Evolutionary conservation across 371 early-diverging fungal genomes (phyloP), one percentile per base, ranked within the genome.

Genomic region (Batrachochytrium dendrobatidis): DNA sequence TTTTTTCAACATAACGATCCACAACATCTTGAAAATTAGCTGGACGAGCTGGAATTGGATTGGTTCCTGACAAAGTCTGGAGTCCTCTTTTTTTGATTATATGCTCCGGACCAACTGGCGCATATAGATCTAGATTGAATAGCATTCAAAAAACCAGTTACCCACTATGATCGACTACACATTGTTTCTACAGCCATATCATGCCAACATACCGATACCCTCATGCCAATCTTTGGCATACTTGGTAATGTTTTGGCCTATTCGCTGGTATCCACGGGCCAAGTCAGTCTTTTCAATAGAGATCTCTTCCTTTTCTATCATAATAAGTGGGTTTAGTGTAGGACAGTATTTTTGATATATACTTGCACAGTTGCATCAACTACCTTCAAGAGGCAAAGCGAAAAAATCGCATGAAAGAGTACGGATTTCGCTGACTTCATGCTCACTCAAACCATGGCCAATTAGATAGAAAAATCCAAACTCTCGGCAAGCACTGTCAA

Each of bases 151-250:
- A n/a, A 12, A n/a, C n/a, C 39, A 39, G 39, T n/a, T 39, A n/a
- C 39, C 39, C 12, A n/a, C n/a, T n/a, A 39, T n/a, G n/a, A 12
- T 39, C 15, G 39, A 39, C 39, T 12, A 39, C 39, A 39, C 39
- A 39, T 15, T 12, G n/a, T 39, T 12, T 12, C 39, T 12, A 12
- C 15, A n/a, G 39, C 39, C 39, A n/a, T 39, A n/a, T 12, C 39
- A 39, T n/a, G 39, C 8, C 49, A 10, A 7, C 53, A 22, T n/a
- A 45, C 54, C 39, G 55, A 59, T 46, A 34, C 62, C 75, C 55
- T 75, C 75, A 44, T 75, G 75, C 69, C 72, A 75, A 51, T 75
- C 75, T 34, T 69, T 71, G 46, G 58, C 56, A 49, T 75, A 73
- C 54, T 60, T 46, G 17, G 75, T 75, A 43, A 75, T 69, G 51